phyloP scores from a whole-genome alignment of 2,329 filamentous ascomycete species.

The Colletotrichum sp. region DNA sequence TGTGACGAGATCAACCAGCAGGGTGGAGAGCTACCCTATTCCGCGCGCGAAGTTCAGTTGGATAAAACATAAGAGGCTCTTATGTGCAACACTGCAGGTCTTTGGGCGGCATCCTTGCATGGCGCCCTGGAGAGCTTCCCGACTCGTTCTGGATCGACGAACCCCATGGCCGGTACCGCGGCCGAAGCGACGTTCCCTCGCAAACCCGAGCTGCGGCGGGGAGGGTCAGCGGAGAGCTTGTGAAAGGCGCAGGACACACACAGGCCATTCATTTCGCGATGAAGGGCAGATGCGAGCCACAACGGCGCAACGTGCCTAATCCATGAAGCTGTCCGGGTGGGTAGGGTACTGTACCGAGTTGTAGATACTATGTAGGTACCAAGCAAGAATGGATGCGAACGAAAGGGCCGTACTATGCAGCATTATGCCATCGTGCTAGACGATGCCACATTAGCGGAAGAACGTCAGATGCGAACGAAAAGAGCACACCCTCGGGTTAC shows the following conservation, averaged over 20 bases:
- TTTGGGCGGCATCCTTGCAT: constrained; percentile 15
- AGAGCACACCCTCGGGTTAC: constrained; percentile 8
- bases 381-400: background rate
- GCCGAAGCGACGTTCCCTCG: constrained; percentile 9
- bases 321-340: constrained; percentile 16
- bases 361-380: background rate
- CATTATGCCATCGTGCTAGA: background rate
- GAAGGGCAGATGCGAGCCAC: constrained; percentile 15
- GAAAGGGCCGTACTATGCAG: background rate
- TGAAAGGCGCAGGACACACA: background rate
- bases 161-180: constrained; percentile 14
- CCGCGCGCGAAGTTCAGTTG: background rate
- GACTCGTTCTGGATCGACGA: constrained; percentile 17
- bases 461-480: constrained; percentile 1
- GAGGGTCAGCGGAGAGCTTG: background rate
- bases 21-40: constrained; percentile 12
- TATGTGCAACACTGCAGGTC: constrained; percentile 13
- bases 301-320: constrained; percentile 17
- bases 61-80: constrained; percentile 13
- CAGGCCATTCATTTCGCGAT: background rate
- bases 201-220: constrained; percentile 13
- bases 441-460: background rate
- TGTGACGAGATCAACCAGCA: constrained; percentile 10
- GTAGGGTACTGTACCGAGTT: constrained; percentile 2
- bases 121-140: constrained; percentile 4